Base-by-base conservation (phyloP, 2,329 filamentous ascomycete genomes). In the Fusarium verrucosum region DNA sequence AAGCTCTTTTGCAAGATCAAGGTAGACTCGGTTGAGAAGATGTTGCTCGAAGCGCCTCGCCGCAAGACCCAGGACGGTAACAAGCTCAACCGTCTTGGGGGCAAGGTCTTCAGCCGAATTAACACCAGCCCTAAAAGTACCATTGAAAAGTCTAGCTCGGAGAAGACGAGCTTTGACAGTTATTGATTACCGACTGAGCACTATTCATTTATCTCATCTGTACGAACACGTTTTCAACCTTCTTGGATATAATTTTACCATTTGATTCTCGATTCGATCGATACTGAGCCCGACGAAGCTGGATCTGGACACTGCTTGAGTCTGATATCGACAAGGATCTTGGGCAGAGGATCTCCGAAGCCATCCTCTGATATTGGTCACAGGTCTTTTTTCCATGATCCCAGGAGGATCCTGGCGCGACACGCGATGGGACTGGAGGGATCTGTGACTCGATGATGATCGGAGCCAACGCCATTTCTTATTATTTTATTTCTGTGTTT, bases 1-100 rank as follows among this genome's bases (percentile, higher is more conserved):
- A 96, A 93, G 11, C 82, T 99, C 16, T 97, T 98, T 77, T 97
- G 94, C 80, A 89, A 89, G 72, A 91, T 98, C 78, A 88, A 88
- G 68, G 90, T 86, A 26, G 82, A 85, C 35, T 80, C 83, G 14
- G 79, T 85, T 33, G 85, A 84, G 41, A 85, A 83, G 60, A 81
- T 85, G 64, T 84, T 87, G 66, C 80, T 89, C 41, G 79, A 85
- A 78, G 81, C 63, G 73, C 81, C 57, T 74, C 80, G 41, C 72
- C 78, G 73, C 30, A n/a, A n/a, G n/a, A 50, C 35, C 20, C 72
- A 72, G 25, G 80, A 82, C 42, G 78, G 80, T 50, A 80, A 80
- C 73, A 87, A 85, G 69, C 78, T 88, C 62, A 87, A 85, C 70
- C 81, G 81, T 49, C 79, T 88, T 25, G 78, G 85, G 28, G 81